phyloP scores from a whole-genome alignment of 495 filamentous ascomycete genomes.

The Neurospora sp. region DNA sequence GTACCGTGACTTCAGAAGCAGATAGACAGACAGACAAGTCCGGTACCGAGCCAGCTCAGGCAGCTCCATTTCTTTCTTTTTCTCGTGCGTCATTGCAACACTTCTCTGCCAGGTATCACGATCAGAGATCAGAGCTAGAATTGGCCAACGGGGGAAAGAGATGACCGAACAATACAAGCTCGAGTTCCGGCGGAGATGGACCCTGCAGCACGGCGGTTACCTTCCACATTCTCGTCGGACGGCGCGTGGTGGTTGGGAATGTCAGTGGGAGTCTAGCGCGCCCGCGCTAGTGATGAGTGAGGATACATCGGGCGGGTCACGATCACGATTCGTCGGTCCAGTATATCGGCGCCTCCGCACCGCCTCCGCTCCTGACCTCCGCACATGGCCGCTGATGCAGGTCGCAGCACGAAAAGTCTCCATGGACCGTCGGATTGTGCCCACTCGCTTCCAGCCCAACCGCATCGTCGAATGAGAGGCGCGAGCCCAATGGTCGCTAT shows the following conservation, averaged over 20 bases:
- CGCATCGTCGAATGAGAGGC: slow-evolving; percentile 19
- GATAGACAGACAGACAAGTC: background rate
- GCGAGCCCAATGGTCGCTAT: slow-evolving; percentile 14
- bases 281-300: slow-evolving; percentile 4
- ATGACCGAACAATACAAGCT: background rate
- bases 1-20: background rate
- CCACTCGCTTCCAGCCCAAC: slow-evolving; percentile 8
- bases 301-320: background rate
- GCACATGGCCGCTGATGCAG: slow-evolving; percentile 9
- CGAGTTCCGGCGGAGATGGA: background rate
- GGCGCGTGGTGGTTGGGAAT: slow-evolving; percentile 16
- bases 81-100: background rate
- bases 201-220: slow-evolving; percentile 16
- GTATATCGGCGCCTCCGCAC: background rate
- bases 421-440: slow-evolving; percentile 3
- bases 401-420: slow-evolving; percentile 2
- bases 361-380: slow-evolving; percentile 4
- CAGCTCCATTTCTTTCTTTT: background rate
- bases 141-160: background rate
- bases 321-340: slow-evolving; percentile 1
- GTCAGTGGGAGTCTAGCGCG: slow-evolving; percentile 9
- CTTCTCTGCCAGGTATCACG: background rate
- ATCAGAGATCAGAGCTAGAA: background rate
- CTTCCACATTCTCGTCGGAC: slow-evolving; percentile 10
- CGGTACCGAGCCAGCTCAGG: background rate